Conservation (phyloP, 345 rosid genomes). For the Raphanus sativus region DNA sequence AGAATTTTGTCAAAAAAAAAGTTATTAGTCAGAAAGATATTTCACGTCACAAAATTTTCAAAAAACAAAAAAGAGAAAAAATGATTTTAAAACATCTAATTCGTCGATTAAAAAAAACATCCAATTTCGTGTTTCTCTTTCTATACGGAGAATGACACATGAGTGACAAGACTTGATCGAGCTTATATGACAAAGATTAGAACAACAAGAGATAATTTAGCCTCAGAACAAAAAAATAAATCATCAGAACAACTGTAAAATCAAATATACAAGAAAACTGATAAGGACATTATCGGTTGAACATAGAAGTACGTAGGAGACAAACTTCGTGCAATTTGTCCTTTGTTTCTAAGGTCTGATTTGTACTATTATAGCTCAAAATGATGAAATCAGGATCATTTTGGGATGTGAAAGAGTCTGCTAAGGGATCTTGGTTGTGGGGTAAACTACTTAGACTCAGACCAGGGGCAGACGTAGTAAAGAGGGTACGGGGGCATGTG, state of each 20-base stretch:
- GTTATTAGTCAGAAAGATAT: neutral
- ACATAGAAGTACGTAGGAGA: constrained; percentile 29
- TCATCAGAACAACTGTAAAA: constrained; percentile 8
- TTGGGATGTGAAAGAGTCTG: too few relatives aligned
- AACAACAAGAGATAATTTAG: neutral
- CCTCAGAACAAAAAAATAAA: neutral
- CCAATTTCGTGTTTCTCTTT: neutral
- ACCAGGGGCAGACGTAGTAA: too few relatives aligned
- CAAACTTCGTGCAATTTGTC: constrained; percentile 24
- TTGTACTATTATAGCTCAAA: too few relatives aligned
- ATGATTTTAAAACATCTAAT: too few relatives aligned
- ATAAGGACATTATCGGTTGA: constrained; percentile 26
- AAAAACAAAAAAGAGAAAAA: neutral
- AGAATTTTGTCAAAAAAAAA: too few relatives aligned
- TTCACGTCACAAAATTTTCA: neutral
- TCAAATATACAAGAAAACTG: neutral
- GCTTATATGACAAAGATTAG: constrained; percentile 8
- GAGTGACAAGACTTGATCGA: constrained; percentile 14
- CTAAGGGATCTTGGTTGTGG: too few relatives aligned
- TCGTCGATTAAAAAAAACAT: neutral
- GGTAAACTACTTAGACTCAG: too few relatives aligned
- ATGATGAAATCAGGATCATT: too few relatives aligned
- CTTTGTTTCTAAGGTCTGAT: constrained; percentile 8
- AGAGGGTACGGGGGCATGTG: too few relatives aligned
- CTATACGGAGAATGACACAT: neutral